Base-by-base conservation (phyloP, 1,139 yeast genomes). In the Kodamaea anthophila region DNA sequence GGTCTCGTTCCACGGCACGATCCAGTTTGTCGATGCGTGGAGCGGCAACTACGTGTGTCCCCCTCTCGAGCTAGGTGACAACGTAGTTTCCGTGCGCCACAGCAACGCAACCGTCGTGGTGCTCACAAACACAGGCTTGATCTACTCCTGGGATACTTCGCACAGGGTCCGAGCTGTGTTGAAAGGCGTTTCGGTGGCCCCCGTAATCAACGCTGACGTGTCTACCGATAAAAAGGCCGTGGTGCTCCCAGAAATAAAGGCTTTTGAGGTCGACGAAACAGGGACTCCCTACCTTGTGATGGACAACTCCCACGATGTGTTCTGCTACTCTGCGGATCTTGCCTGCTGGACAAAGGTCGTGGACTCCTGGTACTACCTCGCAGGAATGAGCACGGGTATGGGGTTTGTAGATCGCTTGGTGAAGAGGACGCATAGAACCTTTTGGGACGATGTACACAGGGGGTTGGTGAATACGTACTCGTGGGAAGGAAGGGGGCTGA, bases 21-120 rank as follows among this genome's bases (percentile, higher is more conserved):
- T 75, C 3, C 84, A 82, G 47, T 71, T 94, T 60, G 70, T 93
- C 0, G 70, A 78, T 9, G 74, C 83, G 1, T 71, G 81, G 2
- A 43, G 65, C 1, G 94, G 93, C 1, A 49, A 64, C 14, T 56
- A 57, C 18, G 39, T 63, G 1, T 51, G 60, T 31, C 78, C 83
- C 2, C 51, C 65, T n/a, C 50, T 77, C 11, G 81, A 60, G 72
- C 65, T 67, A 67, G 97, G 65, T 39, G 71, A 38, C 30, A 83
- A 52, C 60, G 70, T 64, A 39, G 74, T 50, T 51, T 72, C 60
- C 49, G 70, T 47, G 58, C 76, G 48, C 42, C 76, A 59, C 69
- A 77, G 26, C 41, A 70, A 51, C 41, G 71, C 49, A 20, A 74
- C 33, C 47, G 66, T 91, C 3, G 52, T 86, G 41, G 74, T 81